Conservation (phyloP, 768 basidiomycete genomes). For the Tremella yokohamensis region DNA sequence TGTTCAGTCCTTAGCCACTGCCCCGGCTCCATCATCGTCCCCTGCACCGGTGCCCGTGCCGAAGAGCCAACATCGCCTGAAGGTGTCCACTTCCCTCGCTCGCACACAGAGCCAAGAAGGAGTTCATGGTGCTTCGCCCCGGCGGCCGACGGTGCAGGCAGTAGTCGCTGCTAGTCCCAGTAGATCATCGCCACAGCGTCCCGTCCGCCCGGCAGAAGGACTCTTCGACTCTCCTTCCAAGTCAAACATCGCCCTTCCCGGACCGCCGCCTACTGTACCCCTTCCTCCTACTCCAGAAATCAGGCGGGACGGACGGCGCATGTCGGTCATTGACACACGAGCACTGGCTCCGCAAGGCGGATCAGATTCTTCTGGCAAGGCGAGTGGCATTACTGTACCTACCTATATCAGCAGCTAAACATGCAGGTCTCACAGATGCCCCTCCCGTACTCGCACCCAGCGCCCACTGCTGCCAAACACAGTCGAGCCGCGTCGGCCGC, state of each 20-base stretch:
- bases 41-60: background rate
- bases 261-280: background rate
- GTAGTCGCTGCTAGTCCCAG: too few species aligned
- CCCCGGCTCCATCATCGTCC: too few species aligned
- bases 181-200: too few species aligned
- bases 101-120: background rate
- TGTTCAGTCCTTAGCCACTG: background rate
- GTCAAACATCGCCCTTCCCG: background rate
- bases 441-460: background rate
- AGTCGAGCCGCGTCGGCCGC: background rate
- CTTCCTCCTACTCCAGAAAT: slow-evolving; percentile 1
- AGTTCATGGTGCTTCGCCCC: too few species aligned
- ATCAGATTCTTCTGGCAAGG: background rate
- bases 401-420: background rate
- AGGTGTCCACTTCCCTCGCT: background rate
- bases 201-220: too few species aligned
- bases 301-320: background rate
- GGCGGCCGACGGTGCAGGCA: too few species aligned
- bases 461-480: background rate
- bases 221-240: too few species aligned
- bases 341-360: background rate
- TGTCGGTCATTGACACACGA: background rate
- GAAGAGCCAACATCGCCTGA: background rate
- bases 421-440: background rate
- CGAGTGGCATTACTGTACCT: background rate